Evolutionary conservation across 345 rosid genomes (phyloP).

Genomic region (Acer campestre): DNA sequence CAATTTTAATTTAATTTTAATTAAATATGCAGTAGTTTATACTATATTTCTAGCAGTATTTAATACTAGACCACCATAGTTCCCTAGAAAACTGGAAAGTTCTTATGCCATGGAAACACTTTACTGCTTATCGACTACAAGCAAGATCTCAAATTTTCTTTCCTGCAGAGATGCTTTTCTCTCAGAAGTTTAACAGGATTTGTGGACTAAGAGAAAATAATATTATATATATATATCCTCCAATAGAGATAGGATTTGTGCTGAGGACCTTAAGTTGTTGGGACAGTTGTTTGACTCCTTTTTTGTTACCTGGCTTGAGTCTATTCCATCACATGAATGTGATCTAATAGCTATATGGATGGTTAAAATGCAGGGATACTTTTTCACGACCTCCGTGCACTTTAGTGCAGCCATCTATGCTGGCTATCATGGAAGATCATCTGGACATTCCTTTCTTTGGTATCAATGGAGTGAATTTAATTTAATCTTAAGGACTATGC

Average conservation of each 20-base stretch:
- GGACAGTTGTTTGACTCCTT: neutral
- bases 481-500: neutral
- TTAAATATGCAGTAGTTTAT: neutral
- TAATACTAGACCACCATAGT: neutral
- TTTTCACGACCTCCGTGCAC: constrained; percentile 87
- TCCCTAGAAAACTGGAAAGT: neutral
- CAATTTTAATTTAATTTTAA: neutral
- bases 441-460: constrained; percentile 77
- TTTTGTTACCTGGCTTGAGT: neutral
- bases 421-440: constrained; percentile 45
- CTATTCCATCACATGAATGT: neutral
- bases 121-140: neutral
- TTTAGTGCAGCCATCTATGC: constrained; percentile 90
- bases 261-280: neutral
- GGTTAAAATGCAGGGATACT: constrained; percentile 75
- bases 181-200: neutral
- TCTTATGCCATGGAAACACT: neutral
- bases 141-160: neutral
- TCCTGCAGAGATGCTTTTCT: neutral
- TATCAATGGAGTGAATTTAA: constrained; percentile 27
- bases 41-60: neutral
- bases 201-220: neutral
- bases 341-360: constrained; percentile 17
- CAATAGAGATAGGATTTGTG: neutral
- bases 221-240: neutral